Base-by-base conservation (phyloP, 2,329 filamentous ascomycete genomes). In the Aspergillus caelatus region DNA sequence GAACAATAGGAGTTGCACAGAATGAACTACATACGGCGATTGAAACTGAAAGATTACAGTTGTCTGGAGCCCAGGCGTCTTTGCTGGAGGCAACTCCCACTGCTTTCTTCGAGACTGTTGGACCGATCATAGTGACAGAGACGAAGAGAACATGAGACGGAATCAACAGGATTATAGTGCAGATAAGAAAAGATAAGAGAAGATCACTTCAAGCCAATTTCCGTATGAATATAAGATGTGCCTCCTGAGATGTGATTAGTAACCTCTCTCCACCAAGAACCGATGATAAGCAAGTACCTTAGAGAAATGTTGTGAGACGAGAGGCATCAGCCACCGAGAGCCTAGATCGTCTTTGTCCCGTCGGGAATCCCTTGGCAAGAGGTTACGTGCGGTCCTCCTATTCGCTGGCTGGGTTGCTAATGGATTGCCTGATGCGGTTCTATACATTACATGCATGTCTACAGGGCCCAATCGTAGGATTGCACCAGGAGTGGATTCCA, bases 371-470 rank as follows among this genome's bases (percentile, higher is more conserved):
- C 52, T 54, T 21, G 52, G 30, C 28, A 16, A 32, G 28, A 12
- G 32, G 52, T 26, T 23, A 55, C 52, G 52, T 55, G 52, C 34
- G 16, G 9, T 4, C 32, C 4, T 39, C 36, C 52, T 55, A 55
- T 55, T 55, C 32, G 52, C 26, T 8, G 21, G 14, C 19, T 19
- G 9, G 19, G 10, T 36, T 55, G 32, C 28, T 34, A n/a, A 36
- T 55, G 16, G 11, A 55, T 55, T 55, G 52, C 52, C 52, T 39
- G 34, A 55, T 36, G 32, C 21, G 52, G 52, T 55, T 19, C 30
- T 55, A 55, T 55, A 55, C 52, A 55, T 55, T 39, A 36, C 52
- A 36, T 39, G 52, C 52, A 55, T 36, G 32, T 23, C 32, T 55
- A 55, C 52, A 39, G 4, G 16, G n/a, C 30, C 52, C 52, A 55